These are phyloP conservation scores for Ascomycota sp. DNA, from an alignment of 2,329 filamentous ascomycete species.

Conservation along the genomic window DNA sequence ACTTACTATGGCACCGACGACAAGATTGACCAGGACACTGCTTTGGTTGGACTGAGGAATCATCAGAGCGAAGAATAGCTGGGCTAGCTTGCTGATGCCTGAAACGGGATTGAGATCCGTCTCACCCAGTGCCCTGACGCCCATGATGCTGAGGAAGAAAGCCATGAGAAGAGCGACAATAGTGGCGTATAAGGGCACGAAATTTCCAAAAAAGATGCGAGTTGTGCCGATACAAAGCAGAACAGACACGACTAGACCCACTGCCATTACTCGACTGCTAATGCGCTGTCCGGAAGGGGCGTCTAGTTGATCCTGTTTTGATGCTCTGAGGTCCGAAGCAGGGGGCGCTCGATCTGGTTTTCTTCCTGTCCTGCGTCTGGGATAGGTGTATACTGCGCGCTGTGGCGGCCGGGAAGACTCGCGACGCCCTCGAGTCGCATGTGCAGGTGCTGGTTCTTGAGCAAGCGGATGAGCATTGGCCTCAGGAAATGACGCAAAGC, in stretches of 20 bases:
- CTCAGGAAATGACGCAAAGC: conserved; percentile 36
- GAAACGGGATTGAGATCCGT: conserved; percentile 94
- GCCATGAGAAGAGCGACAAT: conserved; percentile 68
- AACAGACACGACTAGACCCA: conserved; percentile 61
- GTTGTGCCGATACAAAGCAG: conserved; percentile 64
- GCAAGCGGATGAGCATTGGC: not conserved
- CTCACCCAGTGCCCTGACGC: conserved; percentile 48
- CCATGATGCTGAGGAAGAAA: conserved; percentile 57
- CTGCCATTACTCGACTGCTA: conserved; percentile 43
- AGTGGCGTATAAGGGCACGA: conserved; percentile 62
- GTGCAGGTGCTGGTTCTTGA: not conserved
- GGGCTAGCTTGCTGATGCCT: conserved; percentile 89
- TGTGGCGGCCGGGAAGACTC: conserved; percentile 2
- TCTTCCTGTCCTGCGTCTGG: conserved; percentile 1
- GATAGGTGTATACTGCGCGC: conserved; percentile 8
- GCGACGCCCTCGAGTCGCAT: not conserved
- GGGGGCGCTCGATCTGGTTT: not conserved
- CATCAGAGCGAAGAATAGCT: conserved; percentile 82
- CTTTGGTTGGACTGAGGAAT: conserved; percentile 64
- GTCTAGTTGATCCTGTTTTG: conserved; percentile 43
- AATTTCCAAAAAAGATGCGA: conserved; percentile 59
- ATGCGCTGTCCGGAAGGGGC: conserved; percentile 72
- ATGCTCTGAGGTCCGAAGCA: not conserved
- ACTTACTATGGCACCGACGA: conserved; percentile 61
- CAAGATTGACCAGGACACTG: conserved; percentile 83